Base-by-base conservation (phyloP, 1,284 basidiomycete species). In the Papiliotrema flavescens region DNA sequence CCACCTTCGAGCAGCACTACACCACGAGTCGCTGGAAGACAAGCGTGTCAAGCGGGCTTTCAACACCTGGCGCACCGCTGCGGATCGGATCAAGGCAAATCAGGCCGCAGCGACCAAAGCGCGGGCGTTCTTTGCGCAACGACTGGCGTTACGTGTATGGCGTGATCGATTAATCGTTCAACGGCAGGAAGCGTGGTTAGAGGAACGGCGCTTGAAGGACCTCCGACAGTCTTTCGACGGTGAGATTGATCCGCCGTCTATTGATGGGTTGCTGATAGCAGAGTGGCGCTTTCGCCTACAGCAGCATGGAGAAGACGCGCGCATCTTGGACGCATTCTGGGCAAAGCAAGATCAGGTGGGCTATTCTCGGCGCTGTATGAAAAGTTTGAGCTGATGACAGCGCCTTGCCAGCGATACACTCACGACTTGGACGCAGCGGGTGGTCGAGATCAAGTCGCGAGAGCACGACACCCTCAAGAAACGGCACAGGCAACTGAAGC, bases 371-470 rank as follows among this genome's bases (percentile, higher is more conserved):
- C 14, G 28, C 28, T 5, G 11, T 11, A 11, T 32, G 28, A 32
- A 5, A 5, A 32, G n/a, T 40, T 2, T 19, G 15, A 17, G 22
- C 22, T 28, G 8, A 6, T 47, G 8, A 17, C 14, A 64, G 57
- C 57, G 55, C 1, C 39, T 62, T 7, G 23, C 66, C n/a, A 49
- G 53, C 8, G 35, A 20, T 0, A 35, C 47, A 15, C 55, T 73
- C 7, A 49, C 56, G 0, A 54, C 52, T 14, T 74, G 71, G 71
- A 71, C 69, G 2, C 57, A 58, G 13, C 57, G 66, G 8, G 67
- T 74, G 28, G 59, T 75, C 4, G 65, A 66, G 40, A 54, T 74
- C 55, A 74, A 75, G 55, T 62, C 70, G 14, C 63, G 65, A 2
- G 69, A 75, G 52, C 54, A 72, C 1, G 64, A 67, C 26, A 60